Conservation (phyloP, 108 stramenopile species). For the Nannochloropsis salina region DNA sequence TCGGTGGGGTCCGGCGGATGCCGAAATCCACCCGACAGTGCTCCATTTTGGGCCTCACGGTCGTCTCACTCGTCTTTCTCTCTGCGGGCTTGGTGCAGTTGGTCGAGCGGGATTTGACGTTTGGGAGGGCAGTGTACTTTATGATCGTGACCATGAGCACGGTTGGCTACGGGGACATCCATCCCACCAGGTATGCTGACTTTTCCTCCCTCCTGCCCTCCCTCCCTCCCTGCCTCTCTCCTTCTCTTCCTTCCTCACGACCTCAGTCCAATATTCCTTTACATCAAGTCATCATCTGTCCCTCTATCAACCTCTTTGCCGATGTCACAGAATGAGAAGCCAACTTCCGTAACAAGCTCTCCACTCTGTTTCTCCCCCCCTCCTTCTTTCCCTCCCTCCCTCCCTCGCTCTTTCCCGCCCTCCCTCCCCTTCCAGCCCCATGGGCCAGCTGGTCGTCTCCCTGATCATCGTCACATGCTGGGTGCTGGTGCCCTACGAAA, state of each 20-base stretch:
- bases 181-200: background rate
- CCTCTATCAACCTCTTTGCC: no score
- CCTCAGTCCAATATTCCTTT: no score
- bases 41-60: background rate
- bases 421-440: background rate
- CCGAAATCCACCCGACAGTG: background rate
- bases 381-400: background rate
- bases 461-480: background rate
- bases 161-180: constrained; percentile 54
- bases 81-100: background rate
- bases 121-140: constrained; percentile 60
- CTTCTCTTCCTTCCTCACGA: background rate
- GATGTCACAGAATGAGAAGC: no score
- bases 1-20: background rate
- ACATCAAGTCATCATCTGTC: no score
- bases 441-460: background rate
- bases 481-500: background rate
- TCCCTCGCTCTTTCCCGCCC: background rate
- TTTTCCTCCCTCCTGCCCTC: background rate
- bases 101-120: background rate
- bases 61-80: background rate
- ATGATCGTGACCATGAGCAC: constrained; percentile 63
- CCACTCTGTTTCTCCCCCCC: no score
- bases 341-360: background rate
- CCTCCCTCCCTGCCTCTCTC: constrained; percentile 5